These are phyloP conservation scores for Lentinula boryana DNA, from an alignment of 768 basidiomycete genomes.

Conservation along the genomic window DNA sequence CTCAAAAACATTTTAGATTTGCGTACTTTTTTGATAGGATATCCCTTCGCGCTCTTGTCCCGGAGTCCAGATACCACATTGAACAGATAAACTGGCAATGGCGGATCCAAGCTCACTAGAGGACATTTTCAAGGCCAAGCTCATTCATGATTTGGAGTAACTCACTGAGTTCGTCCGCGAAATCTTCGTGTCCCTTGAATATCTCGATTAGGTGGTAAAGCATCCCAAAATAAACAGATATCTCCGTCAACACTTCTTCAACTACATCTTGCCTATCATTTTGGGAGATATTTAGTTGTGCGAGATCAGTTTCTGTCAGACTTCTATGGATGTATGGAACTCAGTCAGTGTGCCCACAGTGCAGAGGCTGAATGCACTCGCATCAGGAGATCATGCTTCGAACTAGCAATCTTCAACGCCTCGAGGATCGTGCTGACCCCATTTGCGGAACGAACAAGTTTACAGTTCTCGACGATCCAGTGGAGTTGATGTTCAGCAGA, in stretches of 20 bases:
- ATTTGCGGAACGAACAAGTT: conserved; percentile 76
- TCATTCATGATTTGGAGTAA: conserved; percentile 7
- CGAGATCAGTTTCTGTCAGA: conserved; percentile 69
- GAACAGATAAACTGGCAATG: conserved; percentile 89
- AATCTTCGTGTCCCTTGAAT: conserved; percentile 89
- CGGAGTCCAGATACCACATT: conserved; percentile 84
- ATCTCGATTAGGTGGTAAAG: conserved; percentile 93
- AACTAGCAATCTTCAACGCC: conserved; percentile 84
- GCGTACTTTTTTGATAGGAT: conserved; percentile 92
- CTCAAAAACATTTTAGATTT: neutral
- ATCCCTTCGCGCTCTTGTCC: conserved; percentile 91
- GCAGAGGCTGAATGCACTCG: conserved; percentile 18
- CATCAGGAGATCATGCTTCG: conserved; percentile 84
- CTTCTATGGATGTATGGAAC: conserved; percentile 35
- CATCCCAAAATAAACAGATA: conserved; percentile 92
- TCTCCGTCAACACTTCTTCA: conserved; percentile 88
- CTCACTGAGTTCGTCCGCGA: conserved; percentile 96
- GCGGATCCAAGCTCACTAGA: conserved; percentile 91
- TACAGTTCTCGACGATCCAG: conserved; percentile 94
- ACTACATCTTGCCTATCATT: conserved; percentile 73
- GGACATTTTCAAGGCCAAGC: conserved; percentile 7
- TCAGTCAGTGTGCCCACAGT: neutral
- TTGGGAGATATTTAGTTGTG: conserved; percentile 61
- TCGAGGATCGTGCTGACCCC: conserved; percentile 79
- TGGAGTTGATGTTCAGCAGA: conserved; percentile 94